phyloP scores from a whole-genome alignment of 192 early-diverging fungal genomes.

The Linnemannia schmuckeri region DNA sequence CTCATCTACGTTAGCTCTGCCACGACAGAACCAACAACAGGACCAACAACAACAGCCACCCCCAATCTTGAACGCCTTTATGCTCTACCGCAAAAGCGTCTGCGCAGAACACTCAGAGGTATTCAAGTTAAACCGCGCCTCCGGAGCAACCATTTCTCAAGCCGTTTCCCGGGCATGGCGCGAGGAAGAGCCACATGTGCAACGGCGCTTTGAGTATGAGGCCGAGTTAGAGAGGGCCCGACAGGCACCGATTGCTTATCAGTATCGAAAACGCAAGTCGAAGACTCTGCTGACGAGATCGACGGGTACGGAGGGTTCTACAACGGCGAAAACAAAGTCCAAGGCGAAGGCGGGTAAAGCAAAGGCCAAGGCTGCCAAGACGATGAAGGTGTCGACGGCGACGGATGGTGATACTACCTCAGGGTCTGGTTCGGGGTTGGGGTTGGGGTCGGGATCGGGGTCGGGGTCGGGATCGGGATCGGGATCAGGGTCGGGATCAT shows the following conservation, averaged over 20 bases:
- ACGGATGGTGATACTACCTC: background rate
- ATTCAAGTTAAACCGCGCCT: background rate
- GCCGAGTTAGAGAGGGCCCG: background rate
- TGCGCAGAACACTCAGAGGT: background rate
- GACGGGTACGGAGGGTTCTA: background rate
- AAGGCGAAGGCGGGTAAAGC: background rate
- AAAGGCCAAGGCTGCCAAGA: background rate
- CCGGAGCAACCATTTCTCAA: background rate
- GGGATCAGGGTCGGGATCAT: too few relatives aligned
- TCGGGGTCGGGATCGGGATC: background rate
- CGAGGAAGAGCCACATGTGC: background rate
- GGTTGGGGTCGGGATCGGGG: too few relatives aligned
- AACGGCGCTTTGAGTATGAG: background rate
- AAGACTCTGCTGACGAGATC: background rate
- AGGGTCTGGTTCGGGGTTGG: background rate
- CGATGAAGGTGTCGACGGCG: background rate
- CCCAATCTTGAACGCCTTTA: background rate
- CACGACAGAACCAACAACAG: background rate
- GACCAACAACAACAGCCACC: background rate
- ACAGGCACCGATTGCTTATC: background rate
- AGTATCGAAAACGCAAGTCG: background rate
- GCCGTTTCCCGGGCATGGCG: background rate
- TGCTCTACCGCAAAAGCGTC: background rate
- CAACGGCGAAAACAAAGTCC: background rate
- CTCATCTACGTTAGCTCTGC: background rate